These are phyloP conservation scores for Boletus sp. DNA, from an alignment of 768 basidiomycete genomes.

Conservation along the genomic window DNA sequence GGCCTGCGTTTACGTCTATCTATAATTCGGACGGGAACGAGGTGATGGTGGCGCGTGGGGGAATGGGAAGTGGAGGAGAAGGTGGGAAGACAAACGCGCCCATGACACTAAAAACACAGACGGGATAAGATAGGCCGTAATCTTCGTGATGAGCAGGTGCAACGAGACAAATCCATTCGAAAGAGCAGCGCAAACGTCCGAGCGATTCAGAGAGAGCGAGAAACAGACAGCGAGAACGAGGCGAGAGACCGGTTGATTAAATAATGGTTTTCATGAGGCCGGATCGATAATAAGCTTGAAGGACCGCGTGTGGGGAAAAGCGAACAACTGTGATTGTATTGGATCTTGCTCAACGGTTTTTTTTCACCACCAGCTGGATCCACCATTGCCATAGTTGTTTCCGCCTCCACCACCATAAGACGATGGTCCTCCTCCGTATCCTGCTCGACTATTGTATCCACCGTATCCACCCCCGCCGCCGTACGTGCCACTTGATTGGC, in stretches of 20 bases:
- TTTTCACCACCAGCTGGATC: slow-evolving; percentile 51
- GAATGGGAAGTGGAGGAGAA: slow-evolving; percentile 5
- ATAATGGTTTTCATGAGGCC: slow-evolving; percentile 26
- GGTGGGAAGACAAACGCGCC: slow-evolving; percentile 29
- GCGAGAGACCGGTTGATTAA: slow-evolving; percentile 16
- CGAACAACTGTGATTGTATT: slow-evolving; percentile 9
- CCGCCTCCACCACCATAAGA: slow-evolving; percentile 31
- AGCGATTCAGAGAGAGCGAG: slow-evolving; percentile 33
- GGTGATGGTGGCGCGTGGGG: slow-evolving; percentile 26
- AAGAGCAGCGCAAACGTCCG: slow-evolving; percentile 65
- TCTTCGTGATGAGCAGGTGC: slow-evolving; percentile 48
- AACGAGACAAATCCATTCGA: slow-evolving; percentile 56
- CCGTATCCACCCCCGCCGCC: slow-evolving; percentile 36
- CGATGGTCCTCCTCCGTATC: slow-evolving; percentile 39
- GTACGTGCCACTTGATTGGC: slow-evolving; percentile 27
- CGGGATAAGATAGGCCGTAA: slow-evolving; percentile 42
- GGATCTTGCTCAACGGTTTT: slow-evolving; percentile 5
- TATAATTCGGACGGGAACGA: slow-evolving; percentile 33
- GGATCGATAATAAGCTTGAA: slow-evolving; percentile 18
- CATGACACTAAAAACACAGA: slow-evolving; percentile 38
- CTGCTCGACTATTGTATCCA: slow-evolving; percentile 36
- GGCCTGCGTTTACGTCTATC: slow-evolving; percentile 46
- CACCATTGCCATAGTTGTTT: slow-evolving; percentile 31
- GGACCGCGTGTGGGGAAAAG: slow-evolving; percentile 6
- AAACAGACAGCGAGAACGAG: slow-evolving; percentile 25